Conservation (phyloP, 2,329 filamentous ascomycete species). For the Arachnopeziza araneosa region DNA sequence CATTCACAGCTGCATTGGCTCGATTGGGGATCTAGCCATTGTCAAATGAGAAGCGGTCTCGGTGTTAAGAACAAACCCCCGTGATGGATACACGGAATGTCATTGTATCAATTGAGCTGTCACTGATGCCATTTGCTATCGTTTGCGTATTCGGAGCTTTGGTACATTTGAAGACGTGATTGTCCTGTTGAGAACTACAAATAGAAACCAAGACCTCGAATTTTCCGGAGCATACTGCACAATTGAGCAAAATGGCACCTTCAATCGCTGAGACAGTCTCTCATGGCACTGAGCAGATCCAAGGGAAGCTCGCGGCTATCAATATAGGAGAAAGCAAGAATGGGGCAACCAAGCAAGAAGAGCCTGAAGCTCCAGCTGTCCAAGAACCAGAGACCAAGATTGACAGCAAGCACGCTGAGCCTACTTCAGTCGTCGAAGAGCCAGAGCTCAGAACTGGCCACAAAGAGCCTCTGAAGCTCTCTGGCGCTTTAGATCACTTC, state of each 20-base stretch:
- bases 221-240: background rate
- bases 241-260: constrained; percentile 18
- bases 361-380: constrained; percentile 18
- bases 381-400: constrained; percentile 2
- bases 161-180: background rate
- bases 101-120: background rate
- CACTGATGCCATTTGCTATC: background rate
- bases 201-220: background rate
- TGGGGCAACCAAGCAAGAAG: background rate
- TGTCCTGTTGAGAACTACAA: background rate
- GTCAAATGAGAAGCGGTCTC: background rate
- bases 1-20: no score
- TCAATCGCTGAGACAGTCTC: constrained; percentile 22
- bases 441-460: constrained; percentile 6
- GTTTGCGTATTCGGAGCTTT: background rate
- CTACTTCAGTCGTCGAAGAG: background rate
- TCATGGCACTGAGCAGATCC: constrained; percentile 20
- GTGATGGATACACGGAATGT: background rate
- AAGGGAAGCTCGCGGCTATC: constrained; percentile 20
- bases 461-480: constrained; percentile 26
- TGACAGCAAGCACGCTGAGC: background rate
- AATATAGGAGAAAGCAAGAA: constrained; percentile 6
- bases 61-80: constrained; percentile 1
- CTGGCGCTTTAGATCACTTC: constrained; percentile 25
- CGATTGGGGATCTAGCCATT: no score